These are phyloP conservation scores for Calycina herbarum DNA, from an alignment of 2,329 filamentous ascomycete genomes.

Conservation along the genomic window DNA sequence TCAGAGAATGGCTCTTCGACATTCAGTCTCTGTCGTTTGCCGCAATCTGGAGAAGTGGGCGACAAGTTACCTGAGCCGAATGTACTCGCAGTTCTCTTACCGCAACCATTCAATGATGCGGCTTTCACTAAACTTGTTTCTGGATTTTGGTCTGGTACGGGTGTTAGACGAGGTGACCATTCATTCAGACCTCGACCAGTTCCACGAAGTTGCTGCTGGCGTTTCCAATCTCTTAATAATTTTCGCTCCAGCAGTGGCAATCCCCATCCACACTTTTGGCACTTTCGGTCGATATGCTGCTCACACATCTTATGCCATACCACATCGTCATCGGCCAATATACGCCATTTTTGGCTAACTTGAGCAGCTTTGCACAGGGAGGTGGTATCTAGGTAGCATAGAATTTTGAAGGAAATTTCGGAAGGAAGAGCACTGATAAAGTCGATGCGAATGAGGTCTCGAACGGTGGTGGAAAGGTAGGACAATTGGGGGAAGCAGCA, in stretches of 20 bases:
- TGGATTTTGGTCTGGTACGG: constrained; percentile 42
- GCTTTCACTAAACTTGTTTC: constrained; percentile 14
- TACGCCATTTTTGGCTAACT: constrained; percentile 85
- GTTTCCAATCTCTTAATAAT: constrained; percentile 73
- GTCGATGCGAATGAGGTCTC: constrained; percentile 96
- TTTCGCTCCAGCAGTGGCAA: constrained; percentile 87
- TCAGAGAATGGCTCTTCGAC: constrained; percentile 27
- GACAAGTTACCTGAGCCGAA: constrained; percentile 22
- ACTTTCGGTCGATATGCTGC: constrained; percentile 92
- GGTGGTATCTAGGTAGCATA: constrained; percentile 88
- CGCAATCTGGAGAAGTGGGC: constrained; percentile 17
- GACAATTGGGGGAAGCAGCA: constrained; percentile 98
- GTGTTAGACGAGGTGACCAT: constrained; percentile 51
- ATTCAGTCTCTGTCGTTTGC: constrained; percentile 31
- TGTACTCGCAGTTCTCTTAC: constrained; percentile 31
- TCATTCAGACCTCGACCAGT: constrained; percentile 57
- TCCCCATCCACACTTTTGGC: constrained; percentile 94
- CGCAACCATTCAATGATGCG: constrained; percentile 20
- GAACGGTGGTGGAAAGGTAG: constrained; percentile 84
- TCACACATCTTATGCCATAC: constrained; percentile 99
- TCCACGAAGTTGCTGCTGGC: constrained; percentile 73
- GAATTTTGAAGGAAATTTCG: constrained; percentile 90
- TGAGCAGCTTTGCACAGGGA: constrained; percentile 95
- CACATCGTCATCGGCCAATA: constrained; percentile 91
- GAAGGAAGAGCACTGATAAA: constrained; percentile 85